phyloP scores from a whole-genome alignment of 768 basidiomycete species.

The Cystobasidium onofrii region DNA sequence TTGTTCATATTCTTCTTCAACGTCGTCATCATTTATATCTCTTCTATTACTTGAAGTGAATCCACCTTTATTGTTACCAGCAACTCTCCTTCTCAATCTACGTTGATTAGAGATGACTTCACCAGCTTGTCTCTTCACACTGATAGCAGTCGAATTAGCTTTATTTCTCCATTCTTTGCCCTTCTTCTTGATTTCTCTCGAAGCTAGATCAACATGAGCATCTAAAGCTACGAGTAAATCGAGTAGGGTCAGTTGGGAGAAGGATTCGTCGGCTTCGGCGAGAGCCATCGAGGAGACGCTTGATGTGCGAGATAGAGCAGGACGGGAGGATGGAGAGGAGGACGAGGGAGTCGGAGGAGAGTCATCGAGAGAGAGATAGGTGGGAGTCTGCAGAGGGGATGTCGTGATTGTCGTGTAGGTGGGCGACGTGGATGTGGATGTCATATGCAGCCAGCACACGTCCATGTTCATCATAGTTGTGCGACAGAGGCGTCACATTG shows the following conservation, averaged over 20 bases:
- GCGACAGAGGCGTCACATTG: background rate
- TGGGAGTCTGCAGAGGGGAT: background rate
- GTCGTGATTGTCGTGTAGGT: background rate
- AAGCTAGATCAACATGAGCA: slow-evolving; percentile 38
- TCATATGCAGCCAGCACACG: background rate
- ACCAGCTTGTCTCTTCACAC: slow-evolving; percentile 4
- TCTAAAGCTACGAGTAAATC: slow-evolving; percentile 40
- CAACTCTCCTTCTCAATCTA: slow-evolving; percentile 31
- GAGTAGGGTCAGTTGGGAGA: slow-evolving; percentile 35
- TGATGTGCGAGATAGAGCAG: slow-evolving; percentile 18
- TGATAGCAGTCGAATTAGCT: slow-evolving; percentile 10
- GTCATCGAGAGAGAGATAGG: slow-evolving; percentile 20
- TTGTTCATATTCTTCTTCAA: slow-evolving; percentile 17
- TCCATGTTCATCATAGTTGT: no score
- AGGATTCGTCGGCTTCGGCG: slow-evolving; percentile 34
- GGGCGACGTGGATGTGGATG: background rate
- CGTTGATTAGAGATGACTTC: background rate
- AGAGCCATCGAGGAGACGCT: slow-evolving; percentile 29
- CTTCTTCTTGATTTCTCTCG: slow-evolving; percentile 32
- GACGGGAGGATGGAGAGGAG: background rate
- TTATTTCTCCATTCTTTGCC: slow-evolving; percentile 27
- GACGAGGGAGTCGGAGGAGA: background rate
- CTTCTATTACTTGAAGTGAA: slow-evolving; percentile 28
- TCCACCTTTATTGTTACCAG: background rate
- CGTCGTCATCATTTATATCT: slow-evolving; percentile 24